Percentiles rank a stretch among this genome's conserved stretches.
Evolutionary conservation across 2,329 filamentous ascomycete species (phyloP).

Genomic region (Parasarocladium wereldwijsianum): DNA sequence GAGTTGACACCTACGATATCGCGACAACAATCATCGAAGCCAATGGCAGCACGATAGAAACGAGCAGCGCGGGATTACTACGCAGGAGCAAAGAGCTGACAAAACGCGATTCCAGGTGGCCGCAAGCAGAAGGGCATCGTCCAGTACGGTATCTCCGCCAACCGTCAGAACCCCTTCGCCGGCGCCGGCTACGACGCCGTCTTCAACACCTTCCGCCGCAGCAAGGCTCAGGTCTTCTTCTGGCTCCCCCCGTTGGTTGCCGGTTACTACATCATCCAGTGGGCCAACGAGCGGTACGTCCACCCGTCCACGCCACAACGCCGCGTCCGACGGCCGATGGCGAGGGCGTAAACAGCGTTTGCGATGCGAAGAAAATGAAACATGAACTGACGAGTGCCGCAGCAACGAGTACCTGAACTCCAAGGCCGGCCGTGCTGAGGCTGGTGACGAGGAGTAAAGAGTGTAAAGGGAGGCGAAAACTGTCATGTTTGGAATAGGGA

Average conservation of each 20-base stretch:
- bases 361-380: background rate
- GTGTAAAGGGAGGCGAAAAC: constrained; percentile 4
- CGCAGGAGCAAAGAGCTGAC: too few relatives aligned
- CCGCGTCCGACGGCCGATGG: background rate
- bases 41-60: too few relatives aligned
- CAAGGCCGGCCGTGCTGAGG: constrained; percentile 53
- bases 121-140: constrained; percentile 49
- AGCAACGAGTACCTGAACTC: constrained; percentile 76
- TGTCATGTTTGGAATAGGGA: constrained; percentile 15
- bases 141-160: constrained; percentile 65
- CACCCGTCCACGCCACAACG: background rate
- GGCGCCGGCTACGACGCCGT: constrained; percentile 65
- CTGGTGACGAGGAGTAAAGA: constrained; percentile 27
- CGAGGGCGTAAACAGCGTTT: background rate
- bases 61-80: too few relatives aligned
- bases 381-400: constrained; percentile 6
- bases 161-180: constrained; percentile 80
- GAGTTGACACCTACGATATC: too few relatives aligned
- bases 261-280: constrained; percentile 74
- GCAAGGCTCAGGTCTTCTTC: constrained; percentile 77
- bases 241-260: constrained; percentile 63
- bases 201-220: constrained; percentile 91
- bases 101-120: constrained; percentile 26
- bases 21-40: too few relatives aligned
- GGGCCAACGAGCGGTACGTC: constrained; percentile 78